Conservation (phyloP, 352 stramenopile genomes). For the Blastocystis sp. region DNA sequence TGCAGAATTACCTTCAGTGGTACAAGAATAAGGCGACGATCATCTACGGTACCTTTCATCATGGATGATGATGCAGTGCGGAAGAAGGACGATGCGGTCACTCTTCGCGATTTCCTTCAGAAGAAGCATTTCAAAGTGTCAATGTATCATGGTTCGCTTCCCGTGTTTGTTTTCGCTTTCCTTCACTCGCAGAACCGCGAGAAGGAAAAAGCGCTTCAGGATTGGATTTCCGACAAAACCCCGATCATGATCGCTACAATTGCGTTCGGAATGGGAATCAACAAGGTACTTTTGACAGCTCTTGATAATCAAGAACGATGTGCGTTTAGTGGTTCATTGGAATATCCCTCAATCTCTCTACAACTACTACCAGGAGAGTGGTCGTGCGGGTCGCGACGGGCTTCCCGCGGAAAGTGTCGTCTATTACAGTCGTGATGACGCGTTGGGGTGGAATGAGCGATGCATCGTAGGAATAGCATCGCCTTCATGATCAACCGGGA, state of each 20-base stretch:
- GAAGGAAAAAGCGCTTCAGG: slow-evolving; percentile 2
- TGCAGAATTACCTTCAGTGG: not conserved
- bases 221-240: not conserved
- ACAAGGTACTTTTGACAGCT: not conserved
- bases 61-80: not conserved
- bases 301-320: slow-evolving; percentile 4
- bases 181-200: not conserved
- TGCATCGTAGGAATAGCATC: not conserved
- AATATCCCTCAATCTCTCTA: slow-evolving; percentile 51
- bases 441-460: not conserved
- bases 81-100: slow-evolving; percentile 16
- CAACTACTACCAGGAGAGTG: slow-evolving; percentile 55
- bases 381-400: slow-evolving; percentile 35
- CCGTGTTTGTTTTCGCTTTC: not conserved
- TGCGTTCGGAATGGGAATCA: slow-evolving; percentile 47
- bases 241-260: slow-evolving; percentile 17
- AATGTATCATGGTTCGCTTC: not conserved
- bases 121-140: not conserved
- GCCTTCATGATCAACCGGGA: slow-evolving; percentile 32
- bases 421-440: slow-evolving; percentile 2
- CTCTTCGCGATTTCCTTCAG: not conserved
- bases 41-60: not conserved
- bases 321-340: slow-evolving; percentile 51
- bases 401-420: not conserved
- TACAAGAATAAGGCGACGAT: not conserved